phyloP scores from a whole-genome alignment of 495 filamentous ascomycete species.

The Penicillium dipodomyicola region DNA sequence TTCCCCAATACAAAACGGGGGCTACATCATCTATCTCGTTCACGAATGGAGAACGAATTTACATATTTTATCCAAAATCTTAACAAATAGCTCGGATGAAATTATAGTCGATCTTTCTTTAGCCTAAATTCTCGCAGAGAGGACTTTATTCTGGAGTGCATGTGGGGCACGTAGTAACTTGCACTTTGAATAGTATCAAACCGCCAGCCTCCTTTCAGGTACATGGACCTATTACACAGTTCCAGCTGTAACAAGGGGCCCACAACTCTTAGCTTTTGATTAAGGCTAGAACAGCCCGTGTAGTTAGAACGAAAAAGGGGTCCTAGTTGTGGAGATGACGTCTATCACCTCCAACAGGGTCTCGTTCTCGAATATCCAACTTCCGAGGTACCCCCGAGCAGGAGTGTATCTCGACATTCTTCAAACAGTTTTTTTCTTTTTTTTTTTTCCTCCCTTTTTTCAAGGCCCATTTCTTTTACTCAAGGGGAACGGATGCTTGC shows the following conservation, averaged over 20 bases:
- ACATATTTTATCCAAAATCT: background rate
- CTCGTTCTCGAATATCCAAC: too few relatives aligned
- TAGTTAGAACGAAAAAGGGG: background rate
- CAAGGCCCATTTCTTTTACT: background rate
- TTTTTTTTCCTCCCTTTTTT: too few relatives aligned
- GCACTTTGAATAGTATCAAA: background rate
- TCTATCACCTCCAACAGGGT: background rate
- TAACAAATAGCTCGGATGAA: background rate
- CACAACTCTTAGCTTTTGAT: slow-evolving; percentile 1
- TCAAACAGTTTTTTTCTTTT: background rate
- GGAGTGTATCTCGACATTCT: background rate
- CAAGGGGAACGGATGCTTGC: too few relatives aligned
- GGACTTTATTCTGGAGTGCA: background rate
- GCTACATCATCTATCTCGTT: background rate
- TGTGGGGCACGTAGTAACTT: background rate
- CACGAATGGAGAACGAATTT: background rate
- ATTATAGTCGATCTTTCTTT: background rate
- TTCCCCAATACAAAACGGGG: background rate
- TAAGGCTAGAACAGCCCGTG: background rate
- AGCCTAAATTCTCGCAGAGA: slow-evolving; percentile 9
- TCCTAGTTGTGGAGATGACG: background rate
- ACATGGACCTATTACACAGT: background rate
- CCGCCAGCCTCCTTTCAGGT: background rate
- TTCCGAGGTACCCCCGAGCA: slow-evolving; percentile 1
- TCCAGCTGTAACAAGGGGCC: background rate